Conservation (phyloP, 352 stramenopile species). For the Aphanomyces stellatus region DNA sequence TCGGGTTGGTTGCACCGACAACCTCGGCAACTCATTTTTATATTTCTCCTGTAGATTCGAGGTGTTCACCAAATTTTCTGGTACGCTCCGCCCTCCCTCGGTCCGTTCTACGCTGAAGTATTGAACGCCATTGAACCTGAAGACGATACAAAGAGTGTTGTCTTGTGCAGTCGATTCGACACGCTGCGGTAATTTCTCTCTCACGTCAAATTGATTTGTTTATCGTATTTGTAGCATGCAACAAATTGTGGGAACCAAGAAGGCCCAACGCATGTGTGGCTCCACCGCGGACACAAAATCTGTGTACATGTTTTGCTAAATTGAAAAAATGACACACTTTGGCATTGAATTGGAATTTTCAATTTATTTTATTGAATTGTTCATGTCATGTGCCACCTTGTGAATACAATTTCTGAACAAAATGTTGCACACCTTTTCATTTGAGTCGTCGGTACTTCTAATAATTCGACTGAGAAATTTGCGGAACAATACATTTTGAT, state of each 20-base stretch:
- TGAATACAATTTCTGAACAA: not conserved
- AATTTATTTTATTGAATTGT: not conserved
- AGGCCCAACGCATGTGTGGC: conserved; percentile 61
- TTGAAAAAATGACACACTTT: not conserved
- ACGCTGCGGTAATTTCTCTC: conserved; percentile 27
- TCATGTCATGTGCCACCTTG: no score
- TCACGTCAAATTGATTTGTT: not conserved
- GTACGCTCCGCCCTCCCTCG: conserved; percentile 56
- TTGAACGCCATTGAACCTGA: conserved; percentile 51
- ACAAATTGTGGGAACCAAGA: conserved; percentile 62
- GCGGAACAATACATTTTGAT: no score
- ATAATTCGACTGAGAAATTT: no score
- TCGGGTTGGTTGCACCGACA: conserved; percentile 21
- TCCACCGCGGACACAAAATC: conserved; percentile 40
- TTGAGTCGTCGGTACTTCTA: no score
- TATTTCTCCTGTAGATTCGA: conserved; percentile 30
- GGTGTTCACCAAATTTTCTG: conserved; percentile 70
- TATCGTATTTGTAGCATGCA: conserved; percentile 32
- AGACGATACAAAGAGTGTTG: conserved; percentile 24
- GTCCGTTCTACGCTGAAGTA: conserved; percentile 69
- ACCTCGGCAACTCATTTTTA: not conserved
- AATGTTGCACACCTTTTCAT: no score
- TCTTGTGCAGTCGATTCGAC: conserved; percentile 22
- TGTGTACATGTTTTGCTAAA: conserved; percentile 71
- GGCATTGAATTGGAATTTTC: not conserved